Conservation (phyloP, 352 stramenopile genomes). For the Phytophthora colocasiae region DNA sequence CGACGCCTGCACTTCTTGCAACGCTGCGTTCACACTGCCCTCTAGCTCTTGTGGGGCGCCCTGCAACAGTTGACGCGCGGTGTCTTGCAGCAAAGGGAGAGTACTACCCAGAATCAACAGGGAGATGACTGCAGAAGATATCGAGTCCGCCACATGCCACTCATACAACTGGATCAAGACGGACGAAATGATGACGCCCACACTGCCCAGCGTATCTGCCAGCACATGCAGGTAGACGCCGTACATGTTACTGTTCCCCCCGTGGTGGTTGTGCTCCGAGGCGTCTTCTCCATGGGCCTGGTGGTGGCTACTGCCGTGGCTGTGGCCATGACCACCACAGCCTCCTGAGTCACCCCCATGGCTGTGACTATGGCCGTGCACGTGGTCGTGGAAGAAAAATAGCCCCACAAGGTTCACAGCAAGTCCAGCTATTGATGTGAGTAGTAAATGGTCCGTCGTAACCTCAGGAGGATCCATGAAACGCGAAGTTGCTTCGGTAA, state of each 20-base stretch:
- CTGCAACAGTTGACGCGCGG: conserved; percentile 74
- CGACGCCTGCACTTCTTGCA: conserved; percentile 54
- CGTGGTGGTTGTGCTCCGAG: conserved; percentile 22
- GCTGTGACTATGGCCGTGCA: conserved; percentile 78
- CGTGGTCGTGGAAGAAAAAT: conserved; percentile 91
- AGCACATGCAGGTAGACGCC: conserved; percentile 92
- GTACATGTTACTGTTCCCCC: conserved; percentile 91
- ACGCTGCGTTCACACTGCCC: conserved; percentile 44
- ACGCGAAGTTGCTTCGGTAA: conserved; percentile 77
- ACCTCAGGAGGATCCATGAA: conserved; percentile 82
- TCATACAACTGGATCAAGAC: conserved; percentile 85
- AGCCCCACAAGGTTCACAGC: conserved; percentile 89
- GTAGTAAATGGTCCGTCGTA: conserved; percentile 84
- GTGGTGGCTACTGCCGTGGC: conserved; percentile 61
- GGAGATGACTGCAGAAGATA: conserved; percentile 85
- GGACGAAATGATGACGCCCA: conserved; percentile 91
- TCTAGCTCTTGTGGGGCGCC: conserved; percentile 68
- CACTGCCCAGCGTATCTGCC: conserved; percentile 88
- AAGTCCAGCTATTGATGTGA: conserved; percentile 85
- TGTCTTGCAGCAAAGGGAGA: conserved; percentile 78
- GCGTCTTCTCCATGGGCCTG: conserved; percentile 61
- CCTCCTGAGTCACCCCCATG: conserved; percentile 46
- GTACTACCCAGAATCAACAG: conserved; percentile 88
- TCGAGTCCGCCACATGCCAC: conserved; percentile 85
- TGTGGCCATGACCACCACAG: conserved; percentile 62